Percentiles rank a stretch among this genome's conserved stretches.
These are phyloP conservation scores for Silene latifolia DNA, from an alignment of 148 eudicot genomes.

Conservation along the genomic window DNA sequence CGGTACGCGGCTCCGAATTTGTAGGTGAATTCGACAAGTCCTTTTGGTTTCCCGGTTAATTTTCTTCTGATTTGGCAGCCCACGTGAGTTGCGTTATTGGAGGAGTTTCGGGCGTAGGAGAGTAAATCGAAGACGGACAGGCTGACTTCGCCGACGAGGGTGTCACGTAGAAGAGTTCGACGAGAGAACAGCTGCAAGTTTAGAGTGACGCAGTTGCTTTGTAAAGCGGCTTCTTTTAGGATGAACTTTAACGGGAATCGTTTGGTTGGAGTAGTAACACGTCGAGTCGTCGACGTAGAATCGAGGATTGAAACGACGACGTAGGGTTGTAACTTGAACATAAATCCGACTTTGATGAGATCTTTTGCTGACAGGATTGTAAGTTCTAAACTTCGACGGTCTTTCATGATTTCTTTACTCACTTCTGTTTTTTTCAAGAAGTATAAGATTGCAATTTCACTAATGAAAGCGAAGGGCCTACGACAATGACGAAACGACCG, in stretches of 20 bases:
- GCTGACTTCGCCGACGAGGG: conserved; percentile 57
- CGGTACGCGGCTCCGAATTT: conserved; percentile 34
- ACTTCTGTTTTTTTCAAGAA: too few relatives aligned
- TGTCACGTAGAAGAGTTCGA: conserved; percentile 49
- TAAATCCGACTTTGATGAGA: conserved; percentile 41
- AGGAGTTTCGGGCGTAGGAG: neutral
- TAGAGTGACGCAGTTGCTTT: conserved; percentile 31
- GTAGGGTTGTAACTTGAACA: conserved; percentile 48
- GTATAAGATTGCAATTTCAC: too few relatives aligned
- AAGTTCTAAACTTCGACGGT: conserved; percentile 36
- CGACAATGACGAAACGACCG: too few relatives aligned
- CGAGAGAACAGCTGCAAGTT: conserved; percentile 37
- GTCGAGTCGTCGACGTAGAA: conserved; percentile 31
- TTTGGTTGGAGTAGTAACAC: conserved; percentile 55
- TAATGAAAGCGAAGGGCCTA: too few relatives aligned
- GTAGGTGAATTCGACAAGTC: conserved; percentile 53
- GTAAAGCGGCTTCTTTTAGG: conserved; percentile 38
- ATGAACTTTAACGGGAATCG: conserved; percentile 42
- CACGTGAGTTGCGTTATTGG: conserved; percentile 22
- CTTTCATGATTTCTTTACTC: conserved; percentile 31
- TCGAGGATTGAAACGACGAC: conserved; percentile 40
- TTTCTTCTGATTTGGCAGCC: conserved; percentile 55
- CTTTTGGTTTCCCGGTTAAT: conserved; percentile 50
- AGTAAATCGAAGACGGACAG: conserved; percentile 54
- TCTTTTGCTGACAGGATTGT: conserved; percentile 45